phyloP scores from a whole-genome alignment of 306 rosid genomes.

The Mimosa pudica region DNA sequence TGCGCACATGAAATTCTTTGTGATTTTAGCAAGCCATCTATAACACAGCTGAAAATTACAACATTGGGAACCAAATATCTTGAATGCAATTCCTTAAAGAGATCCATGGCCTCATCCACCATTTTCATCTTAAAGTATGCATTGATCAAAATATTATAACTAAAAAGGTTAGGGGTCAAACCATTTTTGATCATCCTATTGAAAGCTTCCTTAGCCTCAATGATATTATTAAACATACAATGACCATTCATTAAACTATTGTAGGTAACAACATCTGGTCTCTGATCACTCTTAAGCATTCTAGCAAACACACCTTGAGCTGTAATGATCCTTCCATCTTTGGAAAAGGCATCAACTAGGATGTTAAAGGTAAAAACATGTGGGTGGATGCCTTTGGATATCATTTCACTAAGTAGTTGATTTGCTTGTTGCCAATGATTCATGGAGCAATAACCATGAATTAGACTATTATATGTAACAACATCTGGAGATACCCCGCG shows the following conservation, averaged over 20 bases:
- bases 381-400: background rate
- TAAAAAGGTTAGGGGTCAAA: background rate
- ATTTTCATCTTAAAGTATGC: background rate
- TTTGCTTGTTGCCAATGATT: background rate
- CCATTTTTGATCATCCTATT: background rate
- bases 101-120: background rate
- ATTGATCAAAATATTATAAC: background rate
- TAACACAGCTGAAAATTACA: background rate
- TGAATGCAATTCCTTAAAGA: background rate
- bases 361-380: background rate
- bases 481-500: background rate
- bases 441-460: background rate
- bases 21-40: background rate
- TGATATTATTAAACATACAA: too few species aligned
- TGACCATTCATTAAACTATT: too few species aligned
- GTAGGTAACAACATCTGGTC: too few species aligned
- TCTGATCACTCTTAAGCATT: background rate
- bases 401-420: background rate
- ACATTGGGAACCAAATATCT: background rate
- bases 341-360: background rate
- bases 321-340: background rate
- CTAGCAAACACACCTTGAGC: background rate
- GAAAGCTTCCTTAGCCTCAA: too few species aligned
- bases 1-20: background rate
- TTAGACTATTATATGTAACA: background rate